Evolutionary conservation across 306 rosid genomes (phyloP).

Genomic region (Acacia acuminata): DNA sequence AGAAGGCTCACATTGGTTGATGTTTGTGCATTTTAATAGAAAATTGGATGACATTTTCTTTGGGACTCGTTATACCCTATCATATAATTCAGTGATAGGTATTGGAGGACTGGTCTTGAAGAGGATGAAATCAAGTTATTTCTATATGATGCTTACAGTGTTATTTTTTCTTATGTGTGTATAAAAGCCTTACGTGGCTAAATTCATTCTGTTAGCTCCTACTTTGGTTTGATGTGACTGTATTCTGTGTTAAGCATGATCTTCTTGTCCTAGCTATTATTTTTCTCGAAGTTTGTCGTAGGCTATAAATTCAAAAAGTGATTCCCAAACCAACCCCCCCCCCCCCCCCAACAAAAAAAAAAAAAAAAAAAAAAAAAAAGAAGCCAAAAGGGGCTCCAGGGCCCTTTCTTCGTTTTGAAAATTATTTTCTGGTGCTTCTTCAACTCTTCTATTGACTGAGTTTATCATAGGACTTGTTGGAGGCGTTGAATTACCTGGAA

Average conservation of each 20-base stretch:
- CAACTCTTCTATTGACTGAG: constrained; percentile 25
- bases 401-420: background rate
- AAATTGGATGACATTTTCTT: background rate
- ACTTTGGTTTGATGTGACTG: constrained; percentile 17
- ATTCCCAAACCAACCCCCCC: background rate
- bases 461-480: constrained; percentile 78
- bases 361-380: too few relatives aligned
- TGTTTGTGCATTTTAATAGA: constrained; percentile 6
- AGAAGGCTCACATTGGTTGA: constrained; percentile 6
- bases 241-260: background rate
- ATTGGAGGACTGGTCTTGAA: background rate
- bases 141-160: constrained; percentile 17
- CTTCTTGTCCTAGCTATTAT: constrained; percentile 14
- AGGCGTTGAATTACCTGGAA: constrained; percentile 81
- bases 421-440: background rate
- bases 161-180: background rate
- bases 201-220: constrained; percentile 4
- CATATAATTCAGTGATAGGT: background rate
- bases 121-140: constrained; percentile 29
- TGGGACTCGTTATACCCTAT: background rate
- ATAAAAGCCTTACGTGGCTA: background rate
- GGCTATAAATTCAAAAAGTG: background rate
- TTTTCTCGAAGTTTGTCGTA: constrained; percentile 2
- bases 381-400: background rate
- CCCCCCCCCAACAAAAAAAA: background rate